Evolutionary conservation across 176 grass and related monocot species (phyloP), one percentile per base, ranked within the genome.

Genomic region (Musa schizocarpa): DNA sequence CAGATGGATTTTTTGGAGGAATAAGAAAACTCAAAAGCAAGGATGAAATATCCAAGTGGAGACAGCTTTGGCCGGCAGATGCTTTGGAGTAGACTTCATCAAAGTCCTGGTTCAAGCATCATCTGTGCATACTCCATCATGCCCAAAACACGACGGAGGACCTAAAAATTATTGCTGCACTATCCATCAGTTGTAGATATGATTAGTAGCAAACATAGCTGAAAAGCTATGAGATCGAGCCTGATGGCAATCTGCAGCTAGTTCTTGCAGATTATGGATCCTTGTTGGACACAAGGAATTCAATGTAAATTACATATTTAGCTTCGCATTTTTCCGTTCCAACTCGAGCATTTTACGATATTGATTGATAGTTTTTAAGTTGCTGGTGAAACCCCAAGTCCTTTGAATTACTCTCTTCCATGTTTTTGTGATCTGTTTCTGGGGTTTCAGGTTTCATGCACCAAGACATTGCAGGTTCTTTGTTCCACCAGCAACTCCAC

Each of bases 1-100:
- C 80, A 0, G 92, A 92, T 0, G 92, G 92, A 25, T 96, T 96
- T 62, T 96, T 92, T 8, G 92, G 92, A 24, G 92, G 92, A 9
- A 74, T 96, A 69, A 74, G 92, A 77, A 96, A 86, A 76, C 87
- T 96, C 27, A 73, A 52, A 13, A 56, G 73, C 80, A 82, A 96
- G 81, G 78, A 89, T 59, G 89, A 89, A 55, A 89, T 89, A 48
- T 82, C 85, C 1, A 92, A 86, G 64, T 96, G 92, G 92, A 83
- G 76, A 53, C 87, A 86, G 70, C 81, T 89, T 50, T 92, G 89
- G 89, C 92, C 92, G 54, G 71, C 85, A 72, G 89, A 96, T 83
- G 81, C 87, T 48, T 74, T 92, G 72, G 92, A 92, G 76, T 96
- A 78, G 68, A 8, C 14, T 8, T 17, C 1, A 7, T 62, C 14